Base-by-base conservation (phyloP, 2,329 filamentous ascomycete genomes). In the Calonectria pseudoturangicola region DNA sequence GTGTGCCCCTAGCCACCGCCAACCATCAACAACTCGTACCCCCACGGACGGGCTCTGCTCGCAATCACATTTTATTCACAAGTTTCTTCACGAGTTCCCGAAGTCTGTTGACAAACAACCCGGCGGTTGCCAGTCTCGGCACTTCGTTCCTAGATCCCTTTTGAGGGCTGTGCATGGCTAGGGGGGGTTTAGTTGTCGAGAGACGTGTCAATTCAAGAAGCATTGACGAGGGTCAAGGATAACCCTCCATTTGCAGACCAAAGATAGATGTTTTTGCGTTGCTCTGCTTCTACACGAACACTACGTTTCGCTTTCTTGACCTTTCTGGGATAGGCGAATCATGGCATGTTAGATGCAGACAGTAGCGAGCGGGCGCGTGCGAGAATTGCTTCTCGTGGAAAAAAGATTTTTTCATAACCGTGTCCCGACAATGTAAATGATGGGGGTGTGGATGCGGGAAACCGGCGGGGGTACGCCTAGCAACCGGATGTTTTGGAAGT, bases 71-170 rank as follows among this genome's bases (percentile, higher is more conserved):
- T 51, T 69, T 41, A 39, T 39, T 56, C 45, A 67, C 48, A 50
- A 50, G 36, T 72, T 48, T 68, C 39, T 68, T 64, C 33, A 39
- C 41, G 33, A 58, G 54, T 68, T 70, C 64, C 64, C 30, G 66
- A 72, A 48, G 56, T 25, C n/a, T 28, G 30, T 45, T 28, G 60
- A 47, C 45, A 56, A 28, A 18, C 54, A 58, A 41, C 66, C 71
- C 71, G 39, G 68, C 56, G 56, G 66, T 48, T 66, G 71, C 66
- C 72, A 62, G 64, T 66, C 62, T 75, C 77, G 77, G 75, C 70
- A 79, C 68, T 78, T 79, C 70, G 65, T 70, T 70, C 39, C 65
- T 68, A 67, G 36, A 67, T 56, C 63, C 62, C 18, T 69, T 45
- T 66, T 39, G 51, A 47, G 48, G 47, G 50, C 45, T 63, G 58